Conservation (phyloP, 352 stramenopile species). For the Phytophthora brassicae region DNA sequence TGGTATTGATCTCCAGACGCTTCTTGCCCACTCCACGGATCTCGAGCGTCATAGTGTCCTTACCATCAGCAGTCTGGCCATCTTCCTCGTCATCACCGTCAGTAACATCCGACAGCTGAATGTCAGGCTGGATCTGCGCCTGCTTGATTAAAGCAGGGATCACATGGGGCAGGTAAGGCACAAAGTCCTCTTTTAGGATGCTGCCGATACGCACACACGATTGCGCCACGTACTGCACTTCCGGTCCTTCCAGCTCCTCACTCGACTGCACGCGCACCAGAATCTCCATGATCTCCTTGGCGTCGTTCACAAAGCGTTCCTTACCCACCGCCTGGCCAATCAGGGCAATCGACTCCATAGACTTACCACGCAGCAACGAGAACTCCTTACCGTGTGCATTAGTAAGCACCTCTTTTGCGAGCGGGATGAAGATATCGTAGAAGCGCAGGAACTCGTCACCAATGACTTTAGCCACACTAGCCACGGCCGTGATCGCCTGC, state of each 20-base stretch:
- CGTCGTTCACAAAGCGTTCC: conserved; percentile 72
- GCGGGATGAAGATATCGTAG: conserved; percentile 88
- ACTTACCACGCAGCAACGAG: conserved; percentile 79
- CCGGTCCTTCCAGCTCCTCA: conserved; percentile 67
- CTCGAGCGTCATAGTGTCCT: conserved; percentile 75
- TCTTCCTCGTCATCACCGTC: conserved; percentile 62
- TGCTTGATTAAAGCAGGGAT: conserved; percentile 83
- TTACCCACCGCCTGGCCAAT: conserved; percentile 90
- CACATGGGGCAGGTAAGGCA: conserved; percentile 83
- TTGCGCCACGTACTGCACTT: conserved; percentile 87
- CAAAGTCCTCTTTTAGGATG: conserved; percentile 87
- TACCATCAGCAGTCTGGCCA: conserved; percentile 57
- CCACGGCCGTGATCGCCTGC: conserved; percentile 85
- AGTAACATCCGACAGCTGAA: conserved; percentile 72
- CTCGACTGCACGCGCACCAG: conserved; percentile 74
- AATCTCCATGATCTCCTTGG: conserved; percentile 88
- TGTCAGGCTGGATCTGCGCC: conserved; percentile 78
- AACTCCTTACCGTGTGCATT: conserved; percentile 80
- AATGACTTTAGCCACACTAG: conserved; percentile 84
- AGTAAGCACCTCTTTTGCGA: conserved; percentile 83
- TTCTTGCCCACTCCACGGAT: conserved; percentile 82
- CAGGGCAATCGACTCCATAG: conserved; percentile 88
- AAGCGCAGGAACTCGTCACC: conserved; percentile 74
- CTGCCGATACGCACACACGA: conserved; percentile 85
- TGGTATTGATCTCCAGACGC: conserved; percentile 87